phyloP scores from a whole-genome alignment of 2,329 filamentous ascomycete genomes.

The Stemphylium lycopersici region DNA sequence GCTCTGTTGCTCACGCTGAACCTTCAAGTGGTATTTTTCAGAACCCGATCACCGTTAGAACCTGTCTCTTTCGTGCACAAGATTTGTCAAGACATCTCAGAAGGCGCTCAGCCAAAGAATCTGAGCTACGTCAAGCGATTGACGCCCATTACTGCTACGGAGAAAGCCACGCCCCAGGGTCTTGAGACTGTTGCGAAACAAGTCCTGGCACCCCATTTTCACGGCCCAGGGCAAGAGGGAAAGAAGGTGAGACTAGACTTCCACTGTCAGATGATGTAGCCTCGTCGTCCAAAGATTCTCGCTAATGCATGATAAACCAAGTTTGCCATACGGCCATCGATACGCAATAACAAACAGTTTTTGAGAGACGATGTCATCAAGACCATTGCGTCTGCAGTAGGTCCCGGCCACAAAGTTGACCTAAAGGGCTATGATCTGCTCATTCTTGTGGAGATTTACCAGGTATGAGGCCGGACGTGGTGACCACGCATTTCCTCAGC shows the following conservation, averaged over 20 bases:
- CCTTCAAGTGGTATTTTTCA: constrained; percentile 62
- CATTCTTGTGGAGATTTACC: constrained; percentile 79
- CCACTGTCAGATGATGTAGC: constrained; percentile 13
- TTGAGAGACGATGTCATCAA: constrained; percentile 74
- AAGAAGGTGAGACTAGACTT: constrained; percentile 57
- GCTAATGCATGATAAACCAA: constrained; percentile 47
- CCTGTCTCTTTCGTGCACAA: constrained; percentile 65
- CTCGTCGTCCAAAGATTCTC: constrained; percentile 12
- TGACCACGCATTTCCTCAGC: background rate
- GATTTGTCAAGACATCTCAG: constrained; percentile 63
- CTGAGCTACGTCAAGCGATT: constrained; percentile 66
- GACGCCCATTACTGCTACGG: constrained; percentile 64
- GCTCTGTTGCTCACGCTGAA: constrained; percentile 18
- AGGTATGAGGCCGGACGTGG: constrained; percentile 62
- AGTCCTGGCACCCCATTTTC: constrained; percentile 70
- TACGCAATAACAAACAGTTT: constrained; percentile 74
- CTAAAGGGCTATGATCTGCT: constrained; percentile 79
- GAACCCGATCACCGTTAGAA: constrained; percentile 62
- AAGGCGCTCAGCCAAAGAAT: constrained; percentile 58
- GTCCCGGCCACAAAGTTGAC: constrained; percentile 74
- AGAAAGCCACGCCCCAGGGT: constrained; percentile 72
- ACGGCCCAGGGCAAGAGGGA: constrained; percentile 54
- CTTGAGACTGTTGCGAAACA: constrained; percentile 68
- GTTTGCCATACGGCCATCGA: constrained; percentile 84
- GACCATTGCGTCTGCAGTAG: constrained; percentile 69